phyloP scores from a whole-genome alignment of 148 eudicot genomes.

The Rhododendron henanense region DNA sequence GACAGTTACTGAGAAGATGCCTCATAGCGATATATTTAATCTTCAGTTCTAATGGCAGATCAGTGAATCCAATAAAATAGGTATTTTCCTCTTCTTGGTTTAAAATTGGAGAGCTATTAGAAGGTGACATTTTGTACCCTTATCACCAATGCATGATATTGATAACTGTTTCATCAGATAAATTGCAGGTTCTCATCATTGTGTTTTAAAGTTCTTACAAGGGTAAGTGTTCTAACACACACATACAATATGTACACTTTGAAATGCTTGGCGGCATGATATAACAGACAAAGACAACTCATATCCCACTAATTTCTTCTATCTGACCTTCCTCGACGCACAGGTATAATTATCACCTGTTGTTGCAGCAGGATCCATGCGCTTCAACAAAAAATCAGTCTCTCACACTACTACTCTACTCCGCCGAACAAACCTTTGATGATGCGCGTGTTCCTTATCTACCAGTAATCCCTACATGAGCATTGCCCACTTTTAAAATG shows the following conservation, averaged over 20 bases:
- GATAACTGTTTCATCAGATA: background rate
- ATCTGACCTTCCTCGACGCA: background rate
- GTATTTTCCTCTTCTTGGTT: background rate
- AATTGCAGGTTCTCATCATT: background rate
- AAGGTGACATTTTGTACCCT: background rate
- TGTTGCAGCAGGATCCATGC: background rate
- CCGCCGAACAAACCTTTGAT: background rate
- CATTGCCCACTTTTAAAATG: conserved; percentile 66
- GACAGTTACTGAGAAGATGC: background rate
- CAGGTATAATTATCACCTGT: background rate
- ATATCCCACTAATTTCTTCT: background rate
- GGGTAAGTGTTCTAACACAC: background rate
- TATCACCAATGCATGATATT: background rate
- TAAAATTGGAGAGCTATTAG: background rate
- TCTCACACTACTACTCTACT: background rate
- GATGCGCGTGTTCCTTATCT: conserved; percentile 16
- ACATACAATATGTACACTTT: background rate
- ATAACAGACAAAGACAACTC: background rate
- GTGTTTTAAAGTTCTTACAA: background rate
- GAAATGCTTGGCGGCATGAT: background rate
- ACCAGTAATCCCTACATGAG: conserved; percentile 92
- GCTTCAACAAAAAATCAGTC: background rate
- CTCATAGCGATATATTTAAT: background rate
- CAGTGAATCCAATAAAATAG: background rate
- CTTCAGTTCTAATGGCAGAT: background rate